Base-by-base conservation (phyloP, 176 grass and related monocot species). In the Triticum timopheevii region DNA sequence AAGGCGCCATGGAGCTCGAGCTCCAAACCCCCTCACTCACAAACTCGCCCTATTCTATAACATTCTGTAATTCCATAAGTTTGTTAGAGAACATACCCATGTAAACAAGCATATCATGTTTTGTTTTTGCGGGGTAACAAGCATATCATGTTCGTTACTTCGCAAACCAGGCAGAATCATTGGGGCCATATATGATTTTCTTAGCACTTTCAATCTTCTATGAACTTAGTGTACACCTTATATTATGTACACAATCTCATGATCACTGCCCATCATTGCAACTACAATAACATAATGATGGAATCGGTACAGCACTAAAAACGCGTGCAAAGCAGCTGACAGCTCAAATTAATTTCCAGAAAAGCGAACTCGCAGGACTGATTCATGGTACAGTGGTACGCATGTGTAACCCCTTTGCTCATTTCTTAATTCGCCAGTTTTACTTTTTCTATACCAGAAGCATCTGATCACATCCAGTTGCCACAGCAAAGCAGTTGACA, bases 231-330 rank as follows among this genome's bases (percentile, higher is more conserved):
- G 28, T 28, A 20, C 79, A 13, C 59, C 76, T 87, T 25, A 17
- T 66, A 31, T n/a, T 65, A 25, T 79, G 68, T 83, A 87, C 74
- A 73, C 56, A 34, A 61, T 34, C 72, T 79, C 58, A 73, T 87
- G 65, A 79, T 39, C 22, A 2, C 56, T 63, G 13, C 20, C 13
- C 33, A 70, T 87, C 66, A 84, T 89, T 90, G 33, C 84, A 83
- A 35, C 75, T 45, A 62, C 24, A 34, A 59, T 27, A 34, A 54
- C 39, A 79, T 90, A n/a, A 90, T 90, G 64, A 90, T 11, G 65
- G 54, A 19, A 23, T 56, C 5, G 31, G 78, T 71, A 82, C 71
- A 75, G 25, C 63, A 10, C 50, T 65, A 31, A 58, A 65, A 63
- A 16, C 11, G 16, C 49, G 80, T 38, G 17, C 45, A 74, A 84